phyloP scores from a whole-genome alignment of 371 early-diverging fungal genomes.

The Mucor ambiguus region DNA sequence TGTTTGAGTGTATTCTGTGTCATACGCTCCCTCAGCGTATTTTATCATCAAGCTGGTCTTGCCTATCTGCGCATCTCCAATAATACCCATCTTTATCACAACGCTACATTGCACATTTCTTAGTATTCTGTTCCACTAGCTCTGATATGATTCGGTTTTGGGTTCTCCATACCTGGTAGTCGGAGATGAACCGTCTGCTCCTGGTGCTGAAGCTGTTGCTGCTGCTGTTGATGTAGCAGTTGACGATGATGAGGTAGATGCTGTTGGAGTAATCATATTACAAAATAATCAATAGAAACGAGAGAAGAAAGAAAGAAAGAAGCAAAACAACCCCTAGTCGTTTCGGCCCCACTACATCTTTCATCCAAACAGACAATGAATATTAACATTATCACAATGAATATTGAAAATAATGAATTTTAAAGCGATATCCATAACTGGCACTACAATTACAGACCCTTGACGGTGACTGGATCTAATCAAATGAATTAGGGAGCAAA shows the following conservation, averaged over 20 bases:
- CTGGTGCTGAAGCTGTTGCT: background rate
- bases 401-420: background rate
- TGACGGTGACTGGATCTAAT: conserved; percentile 2
- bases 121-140: background rate
- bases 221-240: background rate
- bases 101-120: conserved; percentile 39
- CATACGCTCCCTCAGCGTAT: conserved; percentile 97
- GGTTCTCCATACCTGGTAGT: conserved; percentile 3
- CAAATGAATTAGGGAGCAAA: background rate
- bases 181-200: conserved; percentile 4
- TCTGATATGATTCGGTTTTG: background rate
- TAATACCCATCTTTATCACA: conserved; percentile 95
- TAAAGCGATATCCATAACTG: background rate
- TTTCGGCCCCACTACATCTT: background rate
- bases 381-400: background rate
- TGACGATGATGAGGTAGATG: background rate
- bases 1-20: conserved; percentile 96
- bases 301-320: conserved; percentile 6
- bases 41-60: conserved; percentile 98
- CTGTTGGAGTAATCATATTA: background rate
- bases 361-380: conserved; percentile 1
- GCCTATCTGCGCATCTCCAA: conserved; percentile 98
- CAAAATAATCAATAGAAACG: background rate
- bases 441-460: background rate
- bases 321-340: background rate